These are phyloP conservation scores for Hordeum pubiflorum DNA, from an alignment of 202 grass and related monocot genomes.

Conservation along the genomic window DNA sequence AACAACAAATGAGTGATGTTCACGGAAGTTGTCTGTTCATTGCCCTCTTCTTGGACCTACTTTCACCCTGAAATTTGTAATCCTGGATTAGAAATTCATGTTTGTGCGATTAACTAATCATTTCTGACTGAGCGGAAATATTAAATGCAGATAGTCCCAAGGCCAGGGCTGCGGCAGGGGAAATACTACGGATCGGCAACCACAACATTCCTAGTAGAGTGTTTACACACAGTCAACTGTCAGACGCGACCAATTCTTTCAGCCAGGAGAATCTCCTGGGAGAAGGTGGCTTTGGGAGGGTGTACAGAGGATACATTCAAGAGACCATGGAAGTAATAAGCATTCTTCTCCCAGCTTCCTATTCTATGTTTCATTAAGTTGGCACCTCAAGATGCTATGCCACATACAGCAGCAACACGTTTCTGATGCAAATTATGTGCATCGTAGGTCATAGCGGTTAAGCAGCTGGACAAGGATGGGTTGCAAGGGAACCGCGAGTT, in stretches of 20 bases:
- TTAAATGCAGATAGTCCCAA: slow-evolving; percentile 55
- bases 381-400: not conserved
- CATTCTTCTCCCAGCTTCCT: not conserved
- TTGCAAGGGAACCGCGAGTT: slow-evolving; percentile 88
- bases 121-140: not conserved
- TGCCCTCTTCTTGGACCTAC: not conserved
- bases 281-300: slow-evolving; percentile 90
- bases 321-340: slow-evolving; percentile 52
- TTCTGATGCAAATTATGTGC: slow-evolving; percentile 13
- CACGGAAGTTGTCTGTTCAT: not conserved
- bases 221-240: slow-evolving; percentile 65
- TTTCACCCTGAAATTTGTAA: not conserved
- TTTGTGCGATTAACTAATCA: not conserved
- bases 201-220: slow-evolving; percentile 65
- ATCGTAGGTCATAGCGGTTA: slow-evolving; percentile 67
- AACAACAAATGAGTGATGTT: not conserved
- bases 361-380: slow-evolving; percentile 12
- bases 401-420: slow-evolving; percentile 9
- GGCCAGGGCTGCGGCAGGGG: slow-evolving; percentile 53
- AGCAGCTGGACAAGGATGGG: slow-evolving; percentile 79
- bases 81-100: not conserved
- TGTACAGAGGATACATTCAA: slow-evolving; percentile 62
- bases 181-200: slow-evolving; percentile 81
- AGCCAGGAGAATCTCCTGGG: slow-evolving; percentile 56
- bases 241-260: slow-evolving; percentile 69